Evolutionary conservation across 2,329 filamentous ascomycete genomes (phyloP), one percentile per base, ranked within the genome.

Genomic region (Fusarium graminum): DNA sequence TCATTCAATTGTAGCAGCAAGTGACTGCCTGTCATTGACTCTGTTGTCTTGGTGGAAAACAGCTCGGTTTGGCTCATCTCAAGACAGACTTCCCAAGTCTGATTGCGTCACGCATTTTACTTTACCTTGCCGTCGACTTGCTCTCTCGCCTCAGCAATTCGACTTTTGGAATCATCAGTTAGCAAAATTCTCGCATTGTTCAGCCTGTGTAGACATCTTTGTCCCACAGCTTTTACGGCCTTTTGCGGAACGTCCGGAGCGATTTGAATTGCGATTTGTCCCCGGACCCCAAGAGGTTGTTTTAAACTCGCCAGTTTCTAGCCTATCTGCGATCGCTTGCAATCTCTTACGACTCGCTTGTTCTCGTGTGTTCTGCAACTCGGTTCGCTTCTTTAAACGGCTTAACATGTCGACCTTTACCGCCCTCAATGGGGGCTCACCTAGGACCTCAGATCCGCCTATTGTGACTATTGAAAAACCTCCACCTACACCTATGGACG

Each of bases 351-450:
- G 52, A 47, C 52, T 55, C 40, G 32, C 42, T 41, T 28, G 28
- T 41, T 36, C 52, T 22, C 30, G 47, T 34, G 19, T 46, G 26
- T 59, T 39, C 28, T 36, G 55, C 26, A 44, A 19, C 57, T 29
- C 28, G 29, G 25, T 32, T 51, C 52, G 44, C 46, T 41, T 19
- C 29, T 22, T n/a, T 39, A 36, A 36, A 47, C 43, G 38, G 30
- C 47, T 22, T 50, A 67, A 69, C 68, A 86, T 86, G 84, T 80
- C 83, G 38, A 75, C 80, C n/a, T 85, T 85, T 61, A 83, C 79
- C 29, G 81, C 82, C 66, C 80, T 86, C n/a, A 84, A 84, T 63
- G 81, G 83, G 66, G 79, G 76, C 69, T 84, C 82, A 61, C 83
- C 81, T 43, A 83, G 80, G 67, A 73, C 75, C 26, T 70, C 77